phyloP scores from a whole-genome alignment of 75 land plant species.

The Pseudotsuga menziesii region DNA sequence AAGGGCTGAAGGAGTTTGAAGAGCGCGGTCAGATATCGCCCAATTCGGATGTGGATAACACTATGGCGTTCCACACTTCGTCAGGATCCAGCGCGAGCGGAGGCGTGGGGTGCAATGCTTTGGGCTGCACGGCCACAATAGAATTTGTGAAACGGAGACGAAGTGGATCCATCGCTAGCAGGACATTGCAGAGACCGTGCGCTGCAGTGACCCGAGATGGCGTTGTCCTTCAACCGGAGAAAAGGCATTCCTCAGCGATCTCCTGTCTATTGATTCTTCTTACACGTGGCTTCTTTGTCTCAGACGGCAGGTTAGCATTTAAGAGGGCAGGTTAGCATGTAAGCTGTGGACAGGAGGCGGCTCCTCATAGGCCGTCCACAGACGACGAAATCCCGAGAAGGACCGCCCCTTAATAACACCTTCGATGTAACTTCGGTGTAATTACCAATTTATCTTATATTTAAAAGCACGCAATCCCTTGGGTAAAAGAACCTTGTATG shows the following conservation, averaged over 20 bases:
- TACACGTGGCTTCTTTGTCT: too few species aligned
- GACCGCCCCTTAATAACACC: too few species aligned
- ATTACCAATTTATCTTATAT: too few species aligned
- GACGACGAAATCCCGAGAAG: too few species aligned
- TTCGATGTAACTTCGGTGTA: too few species aligned
- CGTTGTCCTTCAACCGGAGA: background rate
- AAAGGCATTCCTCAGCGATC: constrained; percentile 10
- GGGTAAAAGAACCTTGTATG: too few species aligned
- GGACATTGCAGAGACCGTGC: background rate
- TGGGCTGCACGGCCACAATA: constrained; percentile 7
- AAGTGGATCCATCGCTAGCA: background rate
- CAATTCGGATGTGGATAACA: constrained; percentile 3
- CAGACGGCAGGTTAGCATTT: too few species aligned
- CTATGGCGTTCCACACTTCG: constrained; percentile 1
- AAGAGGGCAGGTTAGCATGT: too few species aligned
- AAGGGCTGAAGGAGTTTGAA: background rate
- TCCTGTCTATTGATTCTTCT: constrained; percentile 1
- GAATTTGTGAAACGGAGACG: constrained; percentile 12
- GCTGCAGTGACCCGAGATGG: background rate
- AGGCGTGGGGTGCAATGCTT: background rate
- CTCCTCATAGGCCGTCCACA: too few species aligned
- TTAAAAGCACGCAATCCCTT: too few species aligned
- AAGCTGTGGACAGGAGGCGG: too few species aligned
- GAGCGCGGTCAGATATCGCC: constrained; percentile 6
- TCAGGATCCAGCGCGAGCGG: constrained; percentile 1